Base-by-base conservation (phyloP, 305 asterid species). In the Fraxinus ornus region DNA sequence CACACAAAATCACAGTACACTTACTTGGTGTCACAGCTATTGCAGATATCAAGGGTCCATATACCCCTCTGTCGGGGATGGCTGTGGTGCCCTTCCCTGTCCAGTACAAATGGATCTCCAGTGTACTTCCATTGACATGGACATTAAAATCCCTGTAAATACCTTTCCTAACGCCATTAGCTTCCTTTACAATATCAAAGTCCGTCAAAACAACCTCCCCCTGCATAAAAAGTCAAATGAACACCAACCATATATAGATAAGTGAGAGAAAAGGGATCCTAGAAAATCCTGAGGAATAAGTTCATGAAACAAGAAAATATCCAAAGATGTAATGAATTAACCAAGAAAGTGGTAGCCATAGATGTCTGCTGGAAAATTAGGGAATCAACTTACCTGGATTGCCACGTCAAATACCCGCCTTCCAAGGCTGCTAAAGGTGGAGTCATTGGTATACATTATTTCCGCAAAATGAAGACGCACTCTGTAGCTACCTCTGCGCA, bases 101-200 rank as follows among this genome's bases (percentile, higher is more conserved):
- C 99, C 98, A 96, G 89, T 90, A 96, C 88, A 96, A 91, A 88
- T 96, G 99, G 82, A 96, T 92, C 85, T 94, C 98, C 76, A 94
- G 85, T 28, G 98, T 94, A 86, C 92, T 90, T 64, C 94, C 90
- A 52, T 83, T 91, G 78, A 96, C 98, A 9, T 5, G 0, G 73
- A 85, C 88, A 24, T 81, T 39, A 78, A 94, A 94, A 5, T 90
- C 94, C 84, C 30, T 19, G 74, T 32, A 15, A 49, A 90, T 88
- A 62, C 92, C 97, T 76, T 73, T 86, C 28, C 97, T 90, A 83
- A 88, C 89, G 75, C 97, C 98, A 0, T 80, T 84, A 55, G 99
- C 99, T 75, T 85, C 76, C 79, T 89, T 89, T 35, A 84, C 83
- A 19, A 96, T 91, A 83, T 96, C 91, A 49, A 88, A 96, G 85